These are phyloP conservation scores for Globisporangium takayamanum DNA, from an alignment of 352 stramenopile genomes.

Conservation along the genomic window DNA sequence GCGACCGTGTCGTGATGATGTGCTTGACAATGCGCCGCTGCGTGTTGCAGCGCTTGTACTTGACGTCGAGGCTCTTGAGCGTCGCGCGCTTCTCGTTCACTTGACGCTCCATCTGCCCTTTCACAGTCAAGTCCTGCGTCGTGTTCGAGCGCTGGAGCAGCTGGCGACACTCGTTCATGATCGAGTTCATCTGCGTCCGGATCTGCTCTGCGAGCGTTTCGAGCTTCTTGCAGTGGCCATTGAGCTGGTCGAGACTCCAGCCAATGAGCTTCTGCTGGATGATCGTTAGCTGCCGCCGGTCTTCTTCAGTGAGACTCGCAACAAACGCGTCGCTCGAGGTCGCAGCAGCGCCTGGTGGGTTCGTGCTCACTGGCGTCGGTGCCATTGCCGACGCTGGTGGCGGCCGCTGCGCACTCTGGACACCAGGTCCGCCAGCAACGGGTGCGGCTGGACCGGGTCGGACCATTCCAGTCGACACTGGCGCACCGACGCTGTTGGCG, in stretches of 20 bases:
- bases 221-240: slow-evolving; percentile 73
- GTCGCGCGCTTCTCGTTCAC: slow-evolving; percentile 63
- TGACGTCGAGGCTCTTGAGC: slow-evolving; percentile 71
- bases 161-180: slow-evolving; percentile 80
- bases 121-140: slow-evolving; percentile 53
- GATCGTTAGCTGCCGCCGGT: slow-evolving; percentile 59
- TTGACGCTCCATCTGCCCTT: slow-evolving; percentile 59
- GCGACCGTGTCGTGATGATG: slow-evolving; percentile 50
- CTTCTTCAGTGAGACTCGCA: slow-evolving; percentile 52
- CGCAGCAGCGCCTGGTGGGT: not conserved
- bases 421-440: not conserved
- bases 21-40: slow-evolving; percentile 80
- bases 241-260: slow-evolving; percentile 68
- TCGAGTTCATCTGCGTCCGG: slow-evolving; percentile 68
- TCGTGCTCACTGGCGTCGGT: not conserved
- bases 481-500: not conserved
- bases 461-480: too few relatives aligned
- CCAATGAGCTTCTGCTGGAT: slow-evolving; percentile 69
- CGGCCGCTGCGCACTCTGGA: not conserved
- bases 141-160: slow-evolving; percentile 69
- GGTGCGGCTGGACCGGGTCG: not conserved
- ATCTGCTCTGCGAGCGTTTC: slow-evolving; percentile 79
- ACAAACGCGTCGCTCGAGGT: slow-evolving; percentile 19
- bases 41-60: slow-evolving; percentile 73
- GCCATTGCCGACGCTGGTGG: not conserved